phyloP scores from a whole-genome alignment of 768 basidiomycete genomes.

The Pisolithus orientalis region DNA sequence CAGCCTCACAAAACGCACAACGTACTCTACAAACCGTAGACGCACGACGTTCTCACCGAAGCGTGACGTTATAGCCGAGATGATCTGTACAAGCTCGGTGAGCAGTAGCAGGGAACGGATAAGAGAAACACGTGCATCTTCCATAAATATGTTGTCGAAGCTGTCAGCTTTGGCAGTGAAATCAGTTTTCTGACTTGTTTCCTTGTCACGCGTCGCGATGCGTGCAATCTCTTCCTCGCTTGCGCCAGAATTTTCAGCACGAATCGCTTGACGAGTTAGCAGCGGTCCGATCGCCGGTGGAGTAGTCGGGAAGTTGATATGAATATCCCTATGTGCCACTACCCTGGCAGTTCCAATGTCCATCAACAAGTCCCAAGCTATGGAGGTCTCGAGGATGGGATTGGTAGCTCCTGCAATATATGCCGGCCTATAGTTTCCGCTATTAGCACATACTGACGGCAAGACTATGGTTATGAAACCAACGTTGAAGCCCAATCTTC shows the following conservation, averaged over 20 bases:
- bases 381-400: conserved; percentile 86
- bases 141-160: conserved; percentile 83
- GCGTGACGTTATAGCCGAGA: conserved; percentile 82
- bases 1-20: conserved; percentile 77
- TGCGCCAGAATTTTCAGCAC: conserved; percentile 53
- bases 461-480: conserved; percentile 23
- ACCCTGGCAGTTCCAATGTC: conserved; percentile 86
- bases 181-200: conserved; percentile 48
- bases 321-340: conserved; percentile 82
- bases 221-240: conserved; percentile 72
- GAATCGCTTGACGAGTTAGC: conserved; percentile 52
- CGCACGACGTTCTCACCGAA: conserved; percentile 88
- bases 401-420: conserved; percentile 98
- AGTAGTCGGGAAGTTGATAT: conserved; percentile 44
- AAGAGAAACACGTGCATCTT: conserved; percentile 60
- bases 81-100: conserved; percentile 47
- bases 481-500: conserved; percentile 90
- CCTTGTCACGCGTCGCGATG: conserved; percentile 41
- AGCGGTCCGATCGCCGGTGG: conserved; percentile 39
- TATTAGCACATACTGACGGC: background rate
- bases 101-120: background rate
- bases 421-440: conserved; percentile 52
- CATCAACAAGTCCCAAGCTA: conserved; percentile 89
- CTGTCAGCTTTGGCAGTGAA: conserved; percentile 51
- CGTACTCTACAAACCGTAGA: conserved; percentile 85